Base-by-base conservation (phyloP, 2,329 filamentous ascomycete genomes). In the Dissoconium aciculare region DNA sequence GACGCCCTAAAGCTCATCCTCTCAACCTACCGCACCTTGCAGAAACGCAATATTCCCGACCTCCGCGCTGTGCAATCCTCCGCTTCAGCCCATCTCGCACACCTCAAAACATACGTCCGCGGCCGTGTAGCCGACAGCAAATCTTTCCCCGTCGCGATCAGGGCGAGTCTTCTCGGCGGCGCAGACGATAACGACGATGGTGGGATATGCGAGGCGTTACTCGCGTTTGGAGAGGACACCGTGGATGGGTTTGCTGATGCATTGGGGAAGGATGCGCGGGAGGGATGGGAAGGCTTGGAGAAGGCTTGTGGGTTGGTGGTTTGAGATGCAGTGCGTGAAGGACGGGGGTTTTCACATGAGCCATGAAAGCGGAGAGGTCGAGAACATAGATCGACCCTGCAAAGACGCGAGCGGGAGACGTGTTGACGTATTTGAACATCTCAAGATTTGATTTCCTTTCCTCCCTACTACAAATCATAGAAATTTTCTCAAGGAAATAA, bases 281-380 rank as follows among this genome's bases (percentile, higher is more conserved):
- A 45, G 26, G 49, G 48, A 5, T 52, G 49, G 49, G 47, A 49
- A 21, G 46, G 47, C 11, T 34, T 51, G 6, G 32, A 27, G 15
- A 42, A 36, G 31, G 34, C 47, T 8, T 8, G 8, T 23, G 19
- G 19, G 19, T 23, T 23, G 19, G 19, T n/a, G 8, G 19, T 23
- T 23, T 23, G n/a, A 23, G 19, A 23, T n/a, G n/a, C 8, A 23
- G 19, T n/a, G 19, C 19, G 19, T 23, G 19, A 23, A 23, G n/a
- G n/a, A n/a, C n/a, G n/a, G 27, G 11, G 5, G 28, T 11, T 13
- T 28, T 23, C 19, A n/a, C 9, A 23, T 23, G 19, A 23, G 19
- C 8, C 19, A n/a, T 8, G 19, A 8, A n/a, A n/a, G 19, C 8
- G 19, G 19, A 23, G 19, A n/a, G 19, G n/a, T 23, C 9, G 19